phyloP scores from a whole-genome alignment of 1,284 basidiomycete genomes.

The Vanrija pseudolonga region DNA sequence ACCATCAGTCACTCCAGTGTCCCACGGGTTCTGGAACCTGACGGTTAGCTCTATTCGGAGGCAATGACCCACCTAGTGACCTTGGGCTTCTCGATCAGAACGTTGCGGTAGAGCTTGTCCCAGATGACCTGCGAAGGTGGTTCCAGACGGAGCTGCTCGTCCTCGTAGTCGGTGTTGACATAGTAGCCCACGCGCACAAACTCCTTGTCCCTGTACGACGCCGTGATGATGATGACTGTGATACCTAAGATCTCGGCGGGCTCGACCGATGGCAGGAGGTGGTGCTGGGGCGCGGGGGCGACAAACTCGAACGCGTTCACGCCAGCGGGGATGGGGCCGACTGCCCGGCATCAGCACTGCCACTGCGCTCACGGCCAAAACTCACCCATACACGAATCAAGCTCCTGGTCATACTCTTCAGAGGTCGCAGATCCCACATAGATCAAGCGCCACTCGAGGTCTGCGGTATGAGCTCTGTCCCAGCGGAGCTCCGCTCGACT shows the following conservation, averaged over 20 bases:
- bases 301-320: conserved; percentile 98
- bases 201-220: conserved; percentile 87
- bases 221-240: conserved; percentile 91
- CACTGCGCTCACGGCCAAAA: neutral
- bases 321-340: conserved; percentile 90
- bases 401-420: conserved; percentile 89
- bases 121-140: conserved; percentile 69
- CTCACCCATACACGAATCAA: conserved; percentile 82
- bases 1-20: conserved; percentile 14
- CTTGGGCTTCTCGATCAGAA: conserved; percentile 83
- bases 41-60: neutral
- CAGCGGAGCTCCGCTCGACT: conserved; percentile 19
- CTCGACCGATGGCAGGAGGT: conserved; percentile 64
- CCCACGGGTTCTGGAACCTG: conserved; percentile 48
- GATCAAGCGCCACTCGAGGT: conserved; percentile 95
- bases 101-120: conserved; percentile 75
- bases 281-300: conserved; percentile 60
- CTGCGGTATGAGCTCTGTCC: conserved; percentile 50
- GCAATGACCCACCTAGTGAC: conserved; percentile 66
- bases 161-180: conserved; percentile 97
- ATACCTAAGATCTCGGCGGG: conserved; percentile 65
- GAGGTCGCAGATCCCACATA: conserved; percentile 93
- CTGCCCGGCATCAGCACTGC: conserved; percentile 43
- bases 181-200: conserved; percentile 99
- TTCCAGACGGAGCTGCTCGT: conserved; percentile 76